Conservation (phyloP, 148 eudicot genomes). For the Rhododendron henanense region DNA sequence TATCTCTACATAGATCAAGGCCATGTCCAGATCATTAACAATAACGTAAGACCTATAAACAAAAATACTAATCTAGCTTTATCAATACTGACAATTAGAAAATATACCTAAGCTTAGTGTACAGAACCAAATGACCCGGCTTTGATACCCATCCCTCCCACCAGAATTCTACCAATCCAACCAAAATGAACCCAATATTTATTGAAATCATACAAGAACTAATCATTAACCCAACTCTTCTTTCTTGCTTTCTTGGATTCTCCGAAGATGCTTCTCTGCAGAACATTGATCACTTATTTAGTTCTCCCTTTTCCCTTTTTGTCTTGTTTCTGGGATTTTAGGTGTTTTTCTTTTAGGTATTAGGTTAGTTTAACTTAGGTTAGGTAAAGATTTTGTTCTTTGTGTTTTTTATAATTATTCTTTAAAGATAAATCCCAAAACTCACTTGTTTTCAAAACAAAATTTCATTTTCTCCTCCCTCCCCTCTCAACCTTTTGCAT, state of each 20-base stretch:
- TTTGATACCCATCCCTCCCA: not conserved
- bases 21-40: not conserved
- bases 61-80: not conserved
- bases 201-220: not conserved
- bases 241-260: not conserved
- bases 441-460: too few relatives aligned
- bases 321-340: too few relatives aligned
- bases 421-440: too few relatives aligned
- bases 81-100: not conserved
- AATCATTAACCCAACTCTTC: not conserved
- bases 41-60: not conserved
- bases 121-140: not conserved
- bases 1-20: not conserved
- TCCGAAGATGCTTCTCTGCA: too few relatives aligned
- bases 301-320: not conserved
- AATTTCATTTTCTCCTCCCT: too few relatives aligned
- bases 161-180: not conserved
- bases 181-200: not conserved
- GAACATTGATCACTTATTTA: too few relatives aligned
- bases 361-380: too few relatives aligned
- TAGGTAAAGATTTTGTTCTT: too few relatives aligned
- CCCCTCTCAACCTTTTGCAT: too few relatives aligned
- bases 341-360: too few relatives aligned
- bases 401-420: too few relatives aligned
- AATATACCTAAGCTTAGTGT: not conserved